These are phyloP conservation scores for Fusarium avenaceum DNA, from an alignment of 2,329 filamentous ascomycete species.

Conservation along the genomic window DNA sequence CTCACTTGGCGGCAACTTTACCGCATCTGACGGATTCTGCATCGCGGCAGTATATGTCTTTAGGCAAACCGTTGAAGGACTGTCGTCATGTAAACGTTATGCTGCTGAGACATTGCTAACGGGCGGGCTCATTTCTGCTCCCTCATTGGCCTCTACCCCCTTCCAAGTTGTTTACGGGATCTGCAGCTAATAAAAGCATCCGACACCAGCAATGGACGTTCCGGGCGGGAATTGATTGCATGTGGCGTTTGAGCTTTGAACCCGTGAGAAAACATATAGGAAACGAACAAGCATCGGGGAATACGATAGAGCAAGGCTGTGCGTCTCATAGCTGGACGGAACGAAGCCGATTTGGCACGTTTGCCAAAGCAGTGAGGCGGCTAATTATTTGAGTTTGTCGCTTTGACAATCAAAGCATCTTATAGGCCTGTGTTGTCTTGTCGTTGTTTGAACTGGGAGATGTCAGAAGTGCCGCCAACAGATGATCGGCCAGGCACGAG, in stretches of 20 bases:
- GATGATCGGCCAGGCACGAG: slow-evolving; percentile 1
- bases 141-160: slow-evolving; percentile 10
- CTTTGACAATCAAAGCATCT: slow-evolving; percentile 5
- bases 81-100: slow-evolving; percentile 7
- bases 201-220: slow-evolving; percentile 18
- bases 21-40: slow-evolving; percentile 12
- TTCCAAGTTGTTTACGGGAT: slow-evolving; percentile 10
- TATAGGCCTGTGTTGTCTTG: neutral
- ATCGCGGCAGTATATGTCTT: slow-evolving; percentile 8
- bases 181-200: slow-evolving; percentile 18
- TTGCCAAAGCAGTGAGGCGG: neutral
- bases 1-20: slow-evolving; percentile 17
- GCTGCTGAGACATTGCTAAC: slow-evolving; percentile 6
- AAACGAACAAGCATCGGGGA: slow-evolving; percentile 26
- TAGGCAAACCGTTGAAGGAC: slow-evolving; percentile 15
- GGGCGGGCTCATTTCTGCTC: neutral
- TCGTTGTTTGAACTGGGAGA: slow-evolving; percentile 19
- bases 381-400: slow-evolving; percentile 3
- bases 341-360: slow-evolving; percentile 23
- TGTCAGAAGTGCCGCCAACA: slow-evolving; percentile 4
- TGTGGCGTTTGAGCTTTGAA: slow-evolving; percentile 34
- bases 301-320: slow-evolving; percentile 20
- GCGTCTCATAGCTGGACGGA: slow-evolving; percentile 10
- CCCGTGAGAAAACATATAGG: slow-evolving; percentile 14
- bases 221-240: slow-evolving; percentile 9